phyloP scores from a whole-genome alignment of 192 early-diverging fungal genomes.

The Gamsiella multidivaricata region DNA sequence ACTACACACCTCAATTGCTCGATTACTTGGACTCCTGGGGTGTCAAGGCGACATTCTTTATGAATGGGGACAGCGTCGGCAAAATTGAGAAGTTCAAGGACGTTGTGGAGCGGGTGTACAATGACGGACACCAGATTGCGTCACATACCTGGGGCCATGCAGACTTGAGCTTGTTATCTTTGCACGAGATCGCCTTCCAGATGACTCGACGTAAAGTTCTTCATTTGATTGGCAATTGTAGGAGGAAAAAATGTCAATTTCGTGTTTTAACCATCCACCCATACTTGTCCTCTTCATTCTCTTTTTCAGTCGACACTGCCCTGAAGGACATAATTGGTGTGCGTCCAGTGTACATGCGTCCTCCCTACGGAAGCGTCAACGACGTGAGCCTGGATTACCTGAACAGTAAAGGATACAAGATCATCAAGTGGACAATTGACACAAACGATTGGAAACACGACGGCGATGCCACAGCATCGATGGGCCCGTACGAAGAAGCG shows the following conservation, averaged over 20 bases:
- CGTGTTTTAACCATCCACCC: neutral
- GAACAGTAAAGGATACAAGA: conserved; percentile 25
- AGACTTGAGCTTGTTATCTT: conserved; percentile 46
- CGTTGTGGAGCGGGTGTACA: conserved; percentile 51
- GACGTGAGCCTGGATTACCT: neutral
- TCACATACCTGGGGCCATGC: conserved; percentile 62
- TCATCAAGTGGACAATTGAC: conserved; percentile 29
- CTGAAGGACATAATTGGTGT: conserved; percentile 62
- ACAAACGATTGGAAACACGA: conserved; percentile 41
- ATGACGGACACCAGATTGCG: conserved; percentile 69
- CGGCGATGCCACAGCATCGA: neutral
- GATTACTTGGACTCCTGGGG: conserved; percentile 17
- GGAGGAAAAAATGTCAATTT: too few species aligned
- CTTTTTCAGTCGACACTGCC: conserved; percentile 56
- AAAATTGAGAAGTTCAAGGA: conserved; percentile 10
- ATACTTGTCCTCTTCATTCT: too few species aligned
- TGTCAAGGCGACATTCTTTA: conserved; percentile 47
- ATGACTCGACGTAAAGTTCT: conserved; percentile 31
- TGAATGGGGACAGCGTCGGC: conserved; percentile 38
- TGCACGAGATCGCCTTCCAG: conserved; percentile 10
- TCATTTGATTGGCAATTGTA: too few species aligned
- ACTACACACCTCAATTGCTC: conserved; percentile 23
- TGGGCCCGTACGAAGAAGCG: neutral
- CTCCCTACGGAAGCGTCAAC: conserved; percentile 59
- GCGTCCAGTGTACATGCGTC: conserved; percentile 65